Conservation (phyloP, 73 alveolate genomes). For the Tetrahymena malaccensis region DNA sequence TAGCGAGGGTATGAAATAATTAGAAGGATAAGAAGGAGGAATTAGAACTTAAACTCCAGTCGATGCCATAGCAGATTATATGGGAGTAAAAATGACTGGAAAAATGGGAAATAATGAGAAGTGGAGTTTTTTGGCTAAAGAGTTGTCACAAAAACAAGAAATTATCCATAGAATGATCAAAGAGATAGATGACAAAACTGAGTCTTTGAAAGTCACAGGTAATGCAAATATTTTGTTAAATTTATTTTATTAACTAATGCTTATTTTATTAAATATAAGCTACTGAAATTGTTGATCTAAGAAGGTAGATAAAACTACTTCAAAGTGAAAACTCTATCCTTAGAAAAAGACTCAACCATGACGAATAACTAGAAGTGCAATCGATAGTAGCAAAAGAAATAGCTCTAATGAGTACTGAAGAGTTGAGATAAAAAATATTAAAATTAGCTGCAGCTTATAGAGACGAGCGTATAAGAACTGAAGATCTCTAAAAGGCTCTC, state of each 20-base stretch:
- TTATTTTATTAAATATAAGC: neutral
- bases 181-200: constrained; percentile 96
- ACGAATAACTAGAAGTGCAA: constrained; percentile 88
- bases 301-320: constrained; percentile 93
- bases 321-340: constrained; percentile 93
- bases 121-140: constrained; percentile 95
- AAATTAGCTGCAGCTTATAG: constrained; percentile 97
- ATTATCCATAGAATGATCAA: constrained; percentile 97
- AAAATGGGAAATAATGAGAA: constrained; percentile 76
- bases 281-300: constrained; percentile 93
- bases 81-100: constrained; percentile 54
- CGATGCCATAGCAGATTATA: constrained; percentile 50
- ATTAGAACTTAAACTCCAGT: constrained; percentile 43
- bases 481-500: constrained; percentile 93
- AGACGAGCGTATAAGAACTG: constrained; percentile 95
- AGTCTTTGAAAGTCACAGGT: constrained; percentile 89
- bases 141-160: constrained; percentile 92
- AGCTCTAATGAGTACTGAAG: constrained; percentile 92
- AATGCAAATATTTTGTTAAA: neutral
- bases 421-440: constrained; percentile 86
- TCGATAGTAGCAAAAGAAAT: constrained; percentile 92
- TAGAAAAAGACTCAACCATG: constrained; percentile 93
- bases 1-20: constrained; percentile 8
- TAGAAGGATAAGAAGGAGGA: constrained; percentile 39
- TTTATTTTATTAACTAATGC: too few species aligned